phyloP scores from a whole-genome alignment of 306 rosid species.

The Benincasa hispida region DNA sequence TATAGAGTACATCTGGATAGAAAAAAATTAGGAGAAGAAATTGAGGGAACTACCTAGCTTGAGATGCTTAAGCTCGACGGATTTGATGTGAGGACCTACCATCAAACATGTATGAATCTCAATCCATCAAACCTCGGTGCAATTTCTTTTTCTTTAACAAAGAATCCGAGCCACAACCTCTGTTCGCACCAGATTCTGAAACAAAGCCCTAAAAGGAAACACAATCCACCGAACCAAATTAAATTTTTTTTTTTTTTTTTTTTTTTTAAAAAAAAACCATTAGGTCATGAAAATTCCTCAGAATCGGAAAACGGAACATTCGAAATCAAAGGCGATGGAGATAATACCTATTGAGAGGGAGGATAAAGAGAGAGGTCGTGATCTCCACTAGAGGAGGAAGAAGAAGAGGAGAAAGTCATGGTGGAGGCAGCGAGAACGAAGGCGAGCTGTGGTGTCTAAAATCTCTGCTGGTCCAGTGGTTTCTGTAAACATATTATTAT shows the following conservation, averaged over 20 bases:
- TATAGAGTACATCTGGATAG: too few species aligned
- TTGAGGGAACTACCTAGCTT: too few species aligned
- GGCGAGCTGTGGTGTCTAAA: too few species aligned
- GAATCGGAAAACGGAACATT: neutral
- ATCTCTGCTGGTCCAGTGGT: too few species aligned
- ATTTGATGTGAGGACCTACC: too few species aligned
- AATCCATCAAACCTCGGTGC: slow-evolving; percentile 87
- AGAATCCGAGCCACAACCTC: neutral
- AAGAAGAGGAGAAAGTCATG: slow-evolving; percentile 25
- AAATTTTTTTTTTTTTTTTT: too few species aligned
- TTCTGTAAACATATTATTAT: too few species aligned
- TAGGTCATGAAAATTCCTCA: neutral
- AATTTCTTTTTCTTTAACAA: slow-evolving; percentile 37
- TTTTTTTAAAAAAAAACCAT: neutral
- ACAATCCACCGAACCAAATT: neutral
- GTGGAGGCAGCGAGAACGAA: slow-evolving; percentile 42
- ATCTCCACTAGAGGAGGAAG: slow-evolving; percentile 1
- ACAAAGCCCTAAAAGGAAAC: slow-evolving; percentile 5
- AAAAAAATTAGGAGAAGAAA: too few species aligned
- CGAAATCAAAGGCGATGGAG: neutral
- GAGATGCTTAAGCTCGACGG: too few species aligned
- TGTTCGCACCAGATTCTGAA: neutral
- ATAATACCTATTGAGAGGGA: slow-evolving; percentile 13
- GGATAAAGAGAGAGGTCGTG: slow-evolving; percentile 4
- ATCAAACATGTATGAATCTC: too few species aligned